Percentiles rank a stretch among this genome's conserved stretches.
Evolutionary conservation across 2,329 filamentous ascomycete species (phyloP).

Genomic region (Myrmaecium sp.): DNA sequence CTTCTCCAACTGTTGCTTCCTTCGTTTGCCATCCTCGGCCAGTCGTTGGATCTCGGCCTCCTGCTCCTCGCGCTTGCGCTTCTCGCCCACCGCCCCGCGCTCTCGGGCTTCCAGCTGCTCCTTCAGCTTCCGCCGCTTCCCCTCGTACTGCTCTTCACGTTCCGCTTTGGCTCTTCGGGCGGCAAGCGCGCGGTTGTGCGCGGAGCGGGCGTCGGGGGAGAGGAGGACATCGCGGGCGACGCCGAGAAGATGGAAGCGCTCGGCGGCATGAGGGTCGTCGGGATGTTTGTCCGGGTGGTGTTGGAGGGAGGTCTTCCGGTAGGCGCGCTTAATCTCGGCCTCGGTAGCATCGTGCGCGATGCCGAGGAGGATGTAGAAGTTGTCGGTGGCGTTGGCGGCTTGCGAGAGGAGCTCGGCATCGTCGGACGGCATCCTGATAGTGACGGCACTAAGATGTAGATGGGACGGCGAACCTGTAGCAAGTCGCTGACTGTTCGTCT

Average conservation of each 20-base stretch:
- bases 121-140: conserved; percentile 56
- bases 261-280: conserved; percentile 41
- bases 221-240: conserved; percentile 74
- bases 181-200: conserved; percentile 63
- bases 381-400: conserved; percentile 27
- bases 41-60: conserved; percentile 25
- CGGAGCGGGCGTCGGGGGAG: conserved; percentile 49
- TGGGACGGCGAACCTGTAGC: too few relatives aligned
- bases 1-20: too few relatives aligned
- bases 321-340: conserved; percentile 66
- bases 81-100: conserved; percentile 26
- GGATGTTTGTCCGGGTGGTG: conserved; percentile 88
- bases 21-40: conserved; percentile 32
- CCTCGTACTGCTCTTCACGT: conserved; percentile 57
- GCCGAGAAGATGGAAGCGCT: conserved; percentile 71
- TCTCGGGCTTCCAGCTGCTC: conserved; percentile 76
- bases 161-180: conserved; percentile 52
- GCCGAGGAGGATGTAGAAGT: conserved; percentile 64
- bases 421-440: too few relatives aligned
- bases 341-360: conserved; percentile 48
- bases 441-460: too few relatives aligned
- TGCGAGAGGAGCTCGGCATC: conserved; percentile 24
- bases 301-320: conserved; percentile 70
- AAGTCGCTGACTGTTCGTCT: too few relatives aligned
- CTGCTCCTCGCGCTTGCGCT: conserved; percentile 28